Conservation (phyloP, 2,329 filamentous ascomycete species). For the Hymenoscyphus scutula region DNA sequence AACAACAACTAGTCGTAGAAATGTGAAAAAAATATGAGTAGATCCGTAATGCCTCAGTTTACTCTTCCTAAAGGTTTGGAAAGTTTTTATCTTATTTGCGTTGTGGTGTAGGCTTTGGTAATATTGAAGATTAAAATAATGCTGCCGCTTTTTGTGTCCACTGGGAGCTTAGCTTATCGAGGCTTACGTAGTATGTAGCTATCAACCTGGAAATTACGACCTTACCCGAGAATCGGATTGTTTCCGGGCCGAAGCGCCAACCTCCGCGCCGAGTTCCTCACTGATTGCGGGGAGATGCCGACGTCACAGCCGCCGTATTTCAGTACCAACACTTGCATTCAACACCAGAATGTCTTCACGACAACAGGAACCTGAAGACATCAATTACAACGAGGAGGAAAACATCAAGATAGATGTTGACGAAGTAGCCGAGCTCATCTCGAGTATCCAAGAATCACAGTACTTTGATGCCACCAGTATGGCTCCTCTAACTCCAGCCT, state of each 20-base stretch:
- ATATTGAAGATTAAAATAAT: no score
- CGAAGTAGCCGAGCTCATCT: slow-evolving; percentile 30
- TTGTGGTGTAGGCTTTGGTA: no score
- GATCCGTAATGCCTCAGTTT: no score
- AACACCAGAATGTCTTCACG: neutral
- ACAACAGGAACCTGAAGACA: neutral
- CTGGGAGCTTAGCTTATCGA: no score
- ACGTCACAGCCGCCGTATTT: neutral
- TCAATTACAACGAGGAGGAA: slow-evolving; percentile 1
- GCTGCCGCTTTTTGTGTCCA: no score
- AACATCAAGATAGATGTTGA: slow-evolving; percentile 13
- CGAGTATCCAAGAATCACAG: slow-evolving; percentile 33
- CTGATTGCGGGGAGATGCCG: neutral
- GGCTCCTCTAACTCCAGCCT: slow-evolving; percentile 34
- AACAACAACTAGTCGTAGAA: no score
- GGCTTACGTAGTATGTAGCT: no score
- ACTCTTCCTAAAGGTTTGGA: no score
- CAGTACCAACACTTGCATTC: neutral
- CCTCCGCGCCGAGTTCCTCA: neutral
- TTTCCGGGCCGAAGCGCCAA: neutral
- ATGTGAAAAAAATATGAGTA: no score
- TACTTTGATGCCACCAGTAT: slow-evolving; percentile 37
- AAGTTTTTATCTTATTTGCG: no score
- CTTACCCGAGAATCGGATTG: neutral
- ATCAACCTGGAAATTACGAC: no score